A percentile compares a stretch with the other conserved stretches of the same genome.
Conservation (phyloP, 192 early-diverging fungal species). For the Mortierella hygrophila region DNA sequence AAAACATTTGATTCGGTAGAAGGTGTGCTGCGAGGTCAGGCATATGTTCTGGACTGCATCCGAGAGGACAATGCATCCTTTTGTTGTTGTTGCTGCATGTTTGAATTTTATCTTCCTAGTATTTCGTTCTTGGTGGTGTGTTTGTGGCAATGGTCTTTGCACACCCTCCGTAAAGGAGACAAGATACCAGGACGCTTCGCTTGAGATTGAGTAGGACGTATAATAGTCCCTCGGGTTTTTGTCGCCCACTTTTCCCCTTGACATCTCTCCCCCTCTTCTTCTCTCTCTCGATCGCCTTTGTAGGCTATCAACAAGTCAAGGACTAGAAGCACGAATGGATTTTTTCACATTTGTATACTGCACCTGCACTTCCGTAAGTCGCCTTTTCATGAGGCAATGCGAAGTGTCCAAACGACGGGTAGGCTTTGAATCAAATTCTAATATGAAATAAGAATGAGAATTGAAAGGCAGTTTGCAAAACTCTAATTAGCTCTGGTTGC, state of each 20-base stretch:
- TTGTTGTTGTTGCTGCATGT: background rate
- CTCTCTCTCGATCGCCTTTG: background rate
- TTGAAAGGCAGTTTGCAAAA: background rate
- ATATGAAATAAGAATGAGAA: background rate
- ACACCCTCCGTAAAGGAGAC: constrained; percentile 1
- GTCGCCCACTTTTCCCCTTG: background rate
- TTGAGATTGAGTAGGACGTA: background rate
- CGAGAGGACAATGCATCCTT: background rate
- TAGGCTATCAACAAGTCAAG: background rate
- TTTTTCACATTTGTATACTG: background rate
- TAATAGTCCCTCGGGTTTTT: background rate
- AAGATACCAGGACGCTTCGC: background rate
- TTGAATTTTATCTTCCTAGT: background rate
- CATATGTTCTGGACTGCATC: background rate
- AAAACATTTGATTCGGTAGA: background rate
- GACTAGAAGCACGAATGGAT: background rate
- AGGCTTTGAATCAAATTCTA: background rate
- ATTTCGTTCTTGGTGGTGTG: no score
- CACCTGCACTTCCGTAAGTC: no score
- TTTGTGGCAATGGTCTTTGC: background rate
- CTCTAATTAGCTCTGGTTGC: background rate
- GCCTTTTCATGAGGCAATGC: background rate
- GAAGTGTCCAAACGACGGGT: background rate
- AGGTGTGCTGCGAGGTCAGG: background rate
- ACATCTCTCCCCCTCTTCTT: no score